These are phyloP conservation scores for Kluyveromyces marxianus DNA, from an alignment of 1,139 yeast genomes.

Conservation along the genomic window DNA sequence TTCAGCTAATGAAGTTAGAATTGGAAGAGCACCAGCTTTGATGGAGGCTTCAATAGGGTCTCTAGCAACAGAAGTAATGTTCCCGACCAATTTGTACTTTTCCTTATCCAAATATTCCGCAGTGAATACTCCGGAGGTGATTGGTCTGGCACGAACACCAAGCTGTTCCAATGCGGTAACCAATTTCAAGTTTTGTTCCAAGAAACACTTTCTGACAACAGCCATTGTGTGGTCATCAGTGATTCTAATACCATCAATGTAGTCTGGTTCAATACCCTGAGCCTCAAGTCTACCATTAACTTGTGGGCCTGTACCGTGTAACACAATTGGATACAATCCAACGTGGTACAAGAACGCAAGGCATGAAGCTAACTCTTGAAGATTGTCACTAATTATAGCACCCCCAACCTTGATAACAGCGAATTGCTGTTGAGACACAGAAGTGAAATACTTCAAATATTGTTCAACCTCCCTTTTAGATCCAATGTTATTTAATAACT, in stretches of 20 bases:
- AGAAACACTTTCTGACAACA: constrained; percentile 89
- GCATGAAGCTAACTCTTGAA: constrained; percentile 90
- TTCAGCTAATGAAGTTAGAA: constrained; percentile 92
- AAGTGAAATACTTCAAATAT: constrained; percentile 89
- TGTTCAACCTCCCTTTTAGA: constrained; percentile 97
- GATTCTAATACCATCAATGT: constrained; percentile 92
- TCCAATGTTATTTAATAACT: constrained; percentile 88
- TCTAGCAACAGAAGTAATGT: constrained; percentile 78
- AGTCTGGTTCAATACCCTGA: constrained; percentile 93
- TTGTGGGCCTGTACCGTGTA: constrained; percentile 99
- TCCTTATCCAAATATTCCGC: constrained; percentile 89
- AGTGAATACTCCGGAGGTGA: constrained; percentile 93
- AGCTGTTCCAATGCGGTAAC: constrained; percentile 93
- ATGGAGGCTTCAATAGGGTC: constrained; percentile 91
- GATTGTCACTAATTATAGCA: constrained; percentile 91
- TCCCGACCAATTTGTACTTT: constrained; percentile 89
- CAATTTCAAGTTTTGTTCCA: constrained; percentile 87
- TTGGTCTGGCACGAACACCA: constrained; percentile 98
- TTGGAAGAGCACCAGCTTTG: constrained; percentile 93
- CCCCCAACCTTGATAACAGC: constrained; percentile 99
- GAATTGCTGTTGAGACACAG: constrained; percentile 91
- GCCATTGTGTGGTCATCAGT: constrained; percentile 94
- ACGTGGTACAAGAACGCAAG: constrained; percentile 94
- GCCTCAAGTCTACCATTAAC: constrained; percentile 88
- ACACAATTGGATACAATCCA: constrained; percentile 91